Percentiles rank a stretch among this genome's conserved stretches.
Evolutionary conservation across 2,329 filamentous ascomycete species (phyloP).

Genomic region (Penicillium fuscoglaucum): DNA sequence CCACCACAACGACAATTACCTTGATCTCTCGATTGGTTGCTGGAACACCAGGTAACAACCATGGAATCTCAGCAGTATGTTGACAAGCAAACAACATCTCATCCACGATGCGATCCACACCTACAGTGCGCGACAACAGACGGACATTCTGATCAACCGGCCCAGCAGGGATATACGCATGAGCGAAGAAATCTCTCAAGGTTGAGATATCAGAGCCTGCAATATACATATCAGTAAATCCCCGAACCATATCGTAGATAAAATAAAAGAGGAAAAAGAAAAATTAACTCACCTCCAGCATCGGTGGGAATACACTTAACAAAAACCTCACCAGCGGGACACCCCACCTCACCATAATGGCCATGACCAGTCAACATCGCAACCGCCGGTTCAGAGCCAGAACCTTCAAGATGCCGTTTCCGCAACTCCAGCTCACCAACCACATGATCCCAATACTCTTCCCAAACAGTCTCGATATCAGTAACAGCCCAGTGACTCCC

Average conservation of each 20-base stretch:
- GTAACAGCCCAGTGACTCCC: slow-evolving; percentile 30
- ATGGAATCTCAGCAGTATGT: slow-evolving; percentile 55
- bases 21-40: slow-evolving; percentile 57
- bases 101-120: slow-evolving; percentile 58
- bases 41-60: slow-evolving; percentile 57
- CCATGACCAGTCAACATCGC: slow-evolving; percentile 1
- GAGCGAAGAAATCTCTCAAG: slow-evolving; percentile 51
- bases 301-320: slow-evolving; percentile 40
- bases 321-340: slow-evolving; percentile 20
- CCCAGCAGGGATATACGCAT: slow-evolving; percentile 54
- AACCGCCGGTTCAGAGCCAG: slow-evolving; percentile 14
- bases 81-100: slow-evolving; percentile 57
- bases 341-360: slow-evolving; percentile 10
- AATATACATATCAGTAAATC: background rate
- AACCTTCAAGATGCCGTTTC: slow-evolving; percentile 17
- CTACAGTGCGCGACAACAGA: slow-evolving; percentile 57
- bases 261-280: background rate
- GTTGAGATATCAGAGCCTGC: slow-evolving; percentile 25
- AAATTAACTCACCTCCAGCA: slow-evolving; percentile 36
- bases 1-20: slow-evolving; percentile 54
- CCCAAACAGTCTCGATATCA: slow-evolving; percentile 44
- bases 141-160: slow-evolving; percentile 51
- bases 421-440: slow-evolving; percentile 23
- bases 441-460: slow-evolving; percentile 35
- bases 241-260: no score